Conservation (phyloP, 1,284 basidiomycete species). For the Heimioporus retisporus region DNA sequence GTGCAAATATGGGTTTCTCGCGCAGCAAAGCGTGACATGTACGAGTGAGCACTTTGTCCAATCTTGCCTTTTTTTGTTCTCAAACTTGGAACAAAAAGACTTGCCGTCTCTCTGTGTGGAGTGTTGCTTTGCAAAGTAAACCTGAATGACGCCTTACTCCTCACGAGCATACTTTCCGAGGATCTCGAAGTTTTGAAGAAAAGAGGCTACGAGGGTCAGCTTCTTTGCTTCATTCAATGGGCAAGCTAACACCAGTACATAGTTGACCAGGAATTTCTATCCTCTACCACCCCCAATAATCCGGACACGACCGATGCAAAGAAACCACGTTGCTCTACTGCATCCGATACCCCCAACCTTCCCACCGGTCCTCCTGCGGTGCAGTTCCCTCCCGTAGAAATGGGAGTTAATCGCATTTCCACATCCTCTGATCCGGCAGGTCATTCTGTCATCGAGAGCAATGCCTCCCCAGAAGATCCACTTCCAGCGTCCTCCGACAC, state of each 20-base stretch:
- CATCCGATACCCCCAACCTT: not conserved
- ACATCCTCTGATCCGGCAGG: not conserved
- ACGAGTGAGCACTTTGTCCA: not conserved
- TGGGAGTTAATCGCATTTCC: too few relatives aligned
- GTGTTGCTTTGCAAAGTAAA: slow-evolving; percentile 54
- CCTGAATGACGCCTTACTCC: slow-evolving; percentile 83
- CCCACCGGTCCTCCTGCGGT: not conserved
- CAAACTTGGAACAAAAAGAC: not conserved
- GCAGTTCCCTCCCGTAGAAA: not conserved
- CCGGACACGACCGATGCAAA: too few relatives aligned
- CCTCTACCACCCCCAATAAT: not conserved
- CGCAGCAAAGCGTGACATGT: not conserved
- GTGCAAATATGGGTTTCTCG: not conserved
- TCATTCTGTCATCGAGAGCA: not conserved
- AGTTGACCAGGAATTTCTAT: not conserved
- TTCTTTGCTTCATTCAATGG: not conserved
- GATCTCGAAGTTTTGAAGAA: slow-evolving; percentile 85
- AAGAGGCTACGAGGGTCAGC: slow-evolving; percentile 63
- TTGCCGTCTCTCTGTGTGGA: not conserved
- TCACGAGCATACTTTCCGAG: slow-evolving; percentile 92
- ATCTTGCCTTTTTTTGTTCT: not conserved
- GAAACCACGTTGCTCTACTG: not conserved
- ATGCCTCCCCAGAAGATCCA: not conserved
- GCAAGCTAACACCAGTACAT: not conserved
- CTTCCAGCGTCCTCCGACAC: too few relatives aligned